phyloP scores from a whole-genome alignment of 1,284 basidiomycete species.

The Cryptococcus sp. region DNA sequence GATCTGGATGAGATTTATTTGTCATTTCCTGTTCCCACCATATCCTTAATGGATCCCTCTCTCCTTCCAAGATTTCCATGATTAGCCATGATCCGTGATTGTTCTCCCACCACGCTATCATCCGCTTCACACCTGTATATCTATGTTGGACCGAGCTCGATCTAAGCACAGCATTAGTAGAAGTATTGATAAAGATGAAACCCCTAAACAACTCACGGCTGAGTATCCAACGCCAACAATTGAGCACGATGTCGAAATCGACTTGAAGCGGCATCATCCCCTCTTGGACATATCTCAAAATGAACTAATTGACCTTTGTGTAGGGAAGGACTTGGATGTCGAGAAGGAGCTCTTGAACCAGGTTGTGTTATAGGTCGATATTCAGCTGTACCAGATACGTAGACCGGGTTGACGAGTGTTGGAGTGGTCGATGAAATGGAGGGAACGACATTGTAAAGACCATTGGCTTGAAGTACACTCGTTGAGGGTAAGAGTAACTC shows the following conservation, averaged over 20 bases:
- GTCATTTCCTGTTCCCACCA: not conserved
- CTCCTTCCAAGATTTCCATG: no score
- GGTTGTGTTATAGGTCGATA: no score
- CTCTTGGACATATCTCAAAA: not conserved
- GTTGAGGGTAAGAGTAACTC: no score
- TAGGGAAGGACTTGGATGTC: no score
- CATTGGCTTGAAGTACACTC: no score
- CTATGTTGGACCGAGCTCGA: not conserved
- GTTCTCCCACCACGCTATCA: constrained; percentile 37
- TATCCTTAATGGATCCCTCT: constrained; percentile 1
- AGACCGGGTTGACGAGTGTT: no score
- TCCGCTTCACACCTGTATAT: constrained; percentile 1
- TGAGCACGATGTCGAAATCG: constrained; percentile 25
- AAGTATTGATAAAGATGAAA: no score
- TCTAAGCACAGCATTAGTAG: not conserved
- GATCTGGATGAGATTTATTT: constrained; percentile 12
- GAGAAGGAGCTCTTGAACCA: no score
- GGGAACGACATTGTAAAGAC: no score
- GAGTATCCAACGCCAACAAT: constrained; percentile 21
- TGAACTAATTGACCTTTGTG: not conserved
- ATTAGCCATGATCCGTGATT: constrained; percentile 26
- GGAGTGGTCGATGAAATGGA: no score
- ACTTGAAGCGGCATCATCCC: not conserved
- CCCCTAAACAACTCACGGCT: not conserved
- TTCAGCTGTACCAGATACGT: no score